These are phyloP conservation scores for Elsinoe australis DNA, from an alignment of 2,329 filamentous ascomycete species.

Conservation along the genomic window DNA sequence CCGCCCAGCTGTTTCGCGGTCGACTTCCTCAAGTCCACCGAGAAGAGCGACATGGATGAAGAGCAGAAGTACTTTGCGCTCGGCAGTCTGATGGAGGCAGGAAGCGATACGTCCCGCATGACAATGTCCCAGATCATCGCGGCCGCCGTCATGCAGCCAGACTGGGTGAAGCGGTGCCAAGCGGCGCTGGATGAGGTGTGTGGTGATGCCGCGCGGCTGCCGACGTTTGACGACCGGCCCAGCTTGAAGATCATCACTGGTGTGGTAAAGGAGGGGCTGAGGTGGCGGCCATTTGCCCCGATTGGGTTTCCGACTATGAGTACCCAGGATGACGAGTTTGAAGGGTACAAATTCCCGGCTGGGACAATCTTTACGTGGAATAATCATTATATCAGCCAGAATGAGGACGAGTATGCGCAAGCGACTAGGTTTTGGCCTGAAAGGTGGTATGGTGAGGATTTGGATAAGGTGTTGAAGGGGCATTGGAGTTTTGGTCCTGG, in stretches of 20 bases:
- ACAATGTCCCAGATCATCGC: conserved; percentile 32
- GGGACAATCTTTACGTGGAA: conserved; percentile 17
- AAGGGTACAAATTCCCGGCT: conserved; percentile 28
- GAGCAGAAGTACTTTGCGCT: conserved; percentile 16
- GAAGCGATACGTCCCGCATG: conserved; percentile 22
- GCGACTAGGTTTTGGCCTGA: conserved; percentile 7
- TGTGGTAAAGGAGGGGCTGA: conserved; percentile 31
- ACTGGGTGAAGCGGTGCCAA: conserved; percentile 27
- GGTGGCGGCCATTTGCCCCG: conserved; percentile 30
- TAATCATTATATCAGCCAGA: conserved; percentile 3
- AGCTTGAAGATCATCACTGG: conserved; percentile 29
- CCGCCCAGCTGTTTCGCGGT: conserved; percentile 35
- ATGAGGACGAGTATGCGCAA: neutral
- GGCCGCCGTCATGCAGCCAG: conserved; percentile 25
- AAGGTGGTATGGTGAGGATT: conserved; percentile 6
- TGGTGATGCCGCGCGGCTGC: conserved; percentile 25
- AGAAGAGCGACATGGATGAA: conserved; percentile 27
- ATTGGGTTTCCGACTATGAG: conserved; percentile 36
- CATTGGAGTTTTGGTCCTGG: conserved; percentile 15
- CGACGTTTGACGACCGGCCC: conserved; percentile 26
- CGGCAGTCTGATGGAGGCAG: conserved; percentile 22
- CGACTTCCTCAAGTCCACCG: conserved; percentile 32
- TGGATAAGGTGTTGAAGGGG: conserved; percentile 16
- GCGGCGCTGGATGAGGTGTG: conserved; percentile 29
- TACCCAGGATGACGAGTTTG: conserved; percentile 34